These are phyloP conservation scores for Aspergillus ruber DNA, from an alignment of 2,329 filamentous ascomycete genomes.

Conservation along the genomic window DNA sequence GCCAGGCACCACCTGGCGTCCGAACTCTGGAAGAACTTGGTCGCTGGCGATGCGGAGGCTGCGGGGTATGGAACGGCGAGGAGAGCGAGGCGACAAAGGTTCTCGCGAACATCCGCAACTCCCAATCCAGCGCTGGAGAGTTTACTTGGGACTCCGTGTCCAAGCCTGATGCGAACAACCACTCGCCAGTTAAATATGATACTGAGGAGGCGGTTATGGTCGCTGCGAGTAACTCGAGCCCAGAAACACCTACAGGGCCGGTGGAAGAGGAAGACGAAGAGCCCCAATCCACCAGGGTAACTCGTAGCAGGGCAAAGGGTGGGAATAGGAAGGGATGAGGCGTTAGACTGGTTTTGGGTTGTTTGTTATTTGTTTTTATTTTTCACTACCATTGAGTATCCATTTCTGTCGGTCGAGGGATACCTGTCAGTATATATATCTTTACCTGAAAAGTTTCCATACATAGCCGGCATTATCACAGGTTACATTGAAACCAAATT, in stretches of 20 bases:
- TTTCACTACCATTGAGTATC: not conserved
- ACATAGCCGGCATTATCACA: too few species aligned
- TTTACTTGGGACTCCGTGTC: constrained; percentile 17
- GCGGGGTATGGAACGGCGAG: constrained; percentile 72
- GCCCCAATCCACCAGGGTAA: constrained; percentile 14
- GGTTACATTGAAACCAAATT: too few species aligned
- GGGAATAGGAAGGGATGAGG: constrained; percentile 17
- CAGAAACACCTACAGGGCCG: constrained; percentile 8
- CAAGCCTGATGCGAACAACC: constrained; percentile 13
- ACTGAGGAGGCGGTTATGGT: constrained; percentile 24
- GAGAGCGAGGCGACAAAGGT: constrained; percentile 70
- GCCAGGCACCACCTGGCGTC: constrained; percentile 85
- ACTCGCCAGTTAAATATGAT: constrained; percentile 14
- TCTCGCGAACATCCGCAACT: constrained; percentile 54
- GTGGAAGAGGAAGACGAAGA: constrained; percentile 12
- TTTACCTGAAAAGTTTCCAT: too few species aligned
- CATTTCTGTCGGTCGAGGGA: not conserved
- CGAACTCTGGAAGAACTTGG: constrained; percentile 72
- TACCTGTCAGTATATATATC: too few species aligned
- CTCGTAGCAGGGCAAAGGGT: constrained; percentile 19
- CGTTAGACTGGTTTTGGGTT: not conserved
- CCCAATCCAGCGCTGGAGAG: constrained; percentile 7
- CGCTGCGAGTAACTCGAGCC: constrained; percentile 19
- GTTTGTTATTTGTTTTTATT: not conserved
- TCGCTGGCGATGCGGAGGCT: constrained; percentile 82